phyloP scores from a whole-genome alignment of 768 basidiomycete genomes.

The Lactarius indigo region DNA sequence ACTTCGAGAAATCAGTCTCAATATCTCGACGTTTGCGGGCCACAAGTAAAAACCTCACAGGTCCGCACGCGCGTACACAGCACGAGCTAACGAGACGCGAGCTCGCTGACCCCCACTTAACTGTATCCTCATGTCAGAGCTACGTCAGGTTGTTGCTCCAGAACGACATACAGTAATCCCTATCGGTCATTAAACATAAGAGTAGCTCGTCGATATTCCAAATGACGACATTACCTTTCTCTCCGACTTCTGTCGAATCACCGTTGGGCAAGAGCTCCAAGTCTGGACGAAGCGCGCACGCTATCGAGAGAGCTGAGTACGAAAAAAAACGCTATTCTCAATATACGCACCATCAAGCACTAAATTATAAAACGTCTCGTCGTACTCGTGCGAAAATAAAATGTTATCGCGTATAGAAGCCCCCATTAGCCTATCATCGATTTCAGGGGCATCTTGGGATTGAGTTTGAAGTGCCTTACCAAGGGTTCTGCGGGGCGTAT shows the following conservation, averaged over 20 bases:
- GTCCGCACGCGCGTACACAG: slow-evolving; percentile 90
- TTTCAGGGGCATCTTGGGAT: background rate
- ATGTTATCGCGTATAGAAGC: slow-evolving; percentile 89
- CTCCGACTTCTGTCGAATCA: slow-evolving; percentile 82
- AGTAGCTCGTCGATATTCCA: background rate
- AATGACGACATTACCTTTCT: slow-evolving; percentile 54
- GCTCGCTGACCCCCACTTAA: slow-evolving; percentile 84
- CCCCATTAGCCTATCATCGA: slow-evolving; percentile 64
- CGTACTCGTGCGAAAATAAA: slow-evolving; percentile 84
- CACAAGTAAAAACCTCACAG: slow-evolving; percentile 44
- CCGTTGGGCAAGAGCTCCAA: slow-evolving; percentile 75
- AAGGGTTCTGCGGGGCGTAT: slow-evolving; percentile 86
- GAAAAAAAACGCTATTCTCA: background rate
- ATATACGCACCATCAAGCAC: slow-evolving; percentile 65
- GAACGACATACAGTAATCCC: slow-evolving; percentile 54
- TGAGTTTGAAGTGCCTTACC: slow-evolving; percentile 41
- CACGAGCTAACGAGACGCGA: slow-evolving; percentile 78
- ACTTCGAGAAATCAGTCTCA: slow-evolving; percentile 33
- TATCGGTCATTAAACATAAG: slow-evolving; percentile 28
- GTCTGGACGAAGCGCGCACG: slow-evolving; percentile 84
- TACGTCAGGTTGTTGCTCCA: background rate
- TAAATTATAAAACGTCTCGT: slow-evolving; percentile 76
- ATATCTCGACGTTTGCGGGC: background rate
- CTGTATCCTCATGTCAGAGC: slow-evolving; percentile 33
- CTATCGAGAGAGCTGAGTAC: slow-evolving; percentile 32